A percentile compares a stretch with the other conserved stretches of the same genome.
Evolutionary conservation across 179 eudicot species (phyloP).

Genomic region (Beta lomatogona): DNA sequence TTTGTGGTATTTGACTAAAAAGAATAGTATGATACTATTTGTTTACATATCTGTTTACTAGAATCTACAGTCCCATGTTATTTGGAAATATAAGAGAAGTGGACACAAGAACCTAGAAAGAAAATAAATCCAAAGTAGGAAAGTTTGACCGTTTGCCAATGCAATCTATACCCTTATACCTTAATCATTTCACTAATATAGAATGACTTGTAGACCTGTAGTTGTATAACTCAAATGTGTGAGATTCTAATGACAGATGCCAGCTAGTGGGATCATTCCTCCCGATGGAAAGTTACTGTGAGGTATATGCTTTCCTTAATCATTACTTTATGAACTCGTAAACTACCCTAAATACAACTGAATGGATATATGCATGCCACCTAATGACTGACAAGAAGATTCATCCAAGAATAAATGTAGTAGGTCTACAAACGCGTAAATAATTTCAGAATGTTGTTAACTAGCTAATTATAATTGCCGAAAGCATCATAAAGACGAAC

Average conservation of each 20-base stretch:
- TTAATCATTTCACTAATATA: background rate
- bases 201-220: background rate
- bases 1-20: background rate
- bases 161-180: background rate
- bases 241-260: background rate
- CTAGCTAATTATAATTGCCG: conserved; percentile 25
- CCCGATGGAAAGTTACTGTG: background rate
- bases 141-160: background rate
- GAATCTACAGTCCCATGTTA: background rate
- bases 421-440: conserved; percentile 22
- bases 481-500: conserved; percentile 14
- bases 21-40: background rate
- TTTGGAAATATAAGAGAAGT: background rate
- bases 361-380: conserved; percentile 17
- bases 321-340: conserved; percentile 6
- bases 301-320: background rate
- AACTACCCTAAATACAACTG: conserved; percentile 15
- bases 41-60: background rate
- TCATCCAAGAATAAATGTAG: conserved; percentile 33
- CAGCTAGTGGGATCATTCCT: conserved; percentile 6
- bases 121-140: background rate
- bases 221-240: background rate
- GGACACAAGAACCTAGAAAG: background rate
- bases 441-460: background rate
- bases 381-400: conserved; percentile 34